Conservation (phyloP, 768 basidiomycete genomes). For the Amanita molliuscula region DNA sequence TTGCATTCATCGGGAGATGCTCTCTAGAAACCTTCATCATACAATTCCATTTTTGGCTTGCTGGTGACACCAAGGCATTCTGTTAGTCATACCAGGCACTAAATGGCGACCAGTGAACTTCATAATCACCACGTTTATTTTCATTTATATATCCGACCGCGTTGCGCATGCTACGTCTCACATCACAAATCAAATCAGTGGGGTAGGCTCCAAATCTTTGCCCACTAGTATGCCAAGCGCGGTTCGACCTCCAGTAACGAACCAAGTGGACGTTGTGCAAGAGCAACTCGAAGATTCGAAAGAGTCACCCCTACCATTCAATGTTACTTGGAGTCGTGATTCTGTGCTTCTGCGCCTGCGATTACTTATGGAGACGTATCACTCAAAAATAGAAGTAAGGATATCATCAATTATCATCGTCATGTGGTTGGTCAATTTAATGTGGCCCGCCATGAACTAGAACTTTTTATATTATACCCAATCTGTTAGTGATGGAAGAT, state of each 20-base stretch:
- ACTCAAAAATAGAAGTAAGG: not conserved
- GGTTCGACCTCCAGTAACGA: slow-evolving; percentile 8
- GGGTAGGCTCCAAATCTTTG: slow-evolving; percentile 13
- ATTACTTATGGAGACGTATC: not conserved
- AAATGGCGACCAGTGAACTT: slow-evolving; percentile 72
- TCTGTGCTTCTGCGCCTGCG: not conserved
- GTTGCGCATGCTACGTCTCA: slow-evolving; percentile 69
- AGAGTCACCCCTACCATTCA: not conserved
- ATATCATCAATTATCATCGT: slow-evolving; percentile 16
- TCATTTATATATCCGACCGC: slow-evolving; percentile 71
- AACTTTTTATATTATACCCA: not conserved
- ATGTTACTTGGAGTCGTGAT: not conserved
- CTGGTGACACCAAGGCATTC: slow-evolving; percentile 72
- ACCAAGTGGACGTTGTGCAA: not conserved
- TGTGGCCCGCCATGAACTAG: slow-evolving; percentile 27
- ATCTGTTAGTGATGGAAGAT: not conserved
- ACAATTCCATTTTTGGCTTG: slow-evolving; percentile 84
- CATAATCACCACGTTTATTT: slow-evolving; percentile 62
- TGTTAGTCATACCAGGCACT: slow-evolving; percentile 70
- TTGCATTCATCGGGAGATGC: slow-evolving; percentile 77
- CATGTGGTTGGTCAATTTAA: slow-evolving; percentile 46
- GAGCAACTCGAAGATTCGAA: not conserved
- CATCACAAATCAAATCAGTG: slow-evolving; percentile 52
- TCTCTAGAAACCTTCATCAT: slow-evolving; percentile 90
- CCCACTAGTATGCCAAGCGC: slow-evolving; percentile 16